Conservation (phyloP, 2,329 filamentous ascomycete species). For the Botrytis elliptica region DNA sequence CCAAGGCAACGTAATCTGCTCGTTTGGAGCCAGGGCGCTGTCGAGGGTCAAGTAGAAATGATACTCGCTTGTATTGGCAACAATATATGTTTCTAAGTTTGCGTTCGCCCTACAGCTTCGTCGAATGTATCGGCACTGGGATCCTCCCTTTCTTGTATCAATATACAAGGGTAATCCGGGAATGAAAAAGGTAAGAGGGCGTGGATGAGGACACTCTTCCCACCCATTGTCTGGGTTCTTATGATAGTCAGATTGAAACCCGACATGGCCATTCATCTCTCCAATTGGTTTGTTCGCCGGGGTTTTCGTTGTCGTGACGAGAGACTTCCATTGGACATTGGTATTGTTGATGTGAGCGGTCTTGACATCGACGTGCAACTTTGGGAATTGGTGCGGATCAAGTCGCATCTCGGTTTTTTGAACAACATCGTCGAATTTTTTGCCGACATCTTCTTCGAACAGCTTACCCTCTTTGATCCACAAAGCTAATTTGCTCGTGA, state of each 20-base stretch:
- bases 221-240: conserved; percentile 64
- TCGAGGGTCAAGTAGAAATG: conserved; percentile 92
- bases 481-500: conserved; percentile 70
- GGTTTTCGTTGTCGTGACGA: conserved; percentile 39
- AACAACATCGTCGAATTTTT: conserved; percentile 66
- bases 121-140: conserved; percentile 81
- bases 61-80: conserved; percentile 71
- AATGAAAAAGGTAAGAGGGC: conserved; percentile 84
- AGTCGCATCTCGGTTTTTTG: conserved; percentile 43
- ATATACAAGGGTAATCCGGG: conserved; percentile 87
- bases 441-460: conserved; percentile 65
- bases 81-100: conserved; percentile 74
- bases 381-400: conserved; percentile 34
- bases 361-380: conserved; percentile 35
- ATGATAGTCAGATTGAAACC: conserved; percentile 71
- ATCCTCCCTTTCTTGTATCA: conserved; percentile 85
- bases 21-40: conserved; percentile 64
- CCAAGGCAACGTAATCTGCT: conserved; percentile 65
- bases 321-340: conserved; percentile 68
- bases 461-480: conserved; percentile 77
- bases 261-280: conserved; percentile 76
- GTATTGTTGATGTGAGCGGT: conserved; percentile 36
- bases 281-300: conserved; percentile 43
- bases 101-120: conserved; percentile 90
- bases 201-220: conserved; percentile 61